phyloP scores from a whole-genome alignment of 177 flowering plant genomes.

The Vitis hybrid region DNA sequence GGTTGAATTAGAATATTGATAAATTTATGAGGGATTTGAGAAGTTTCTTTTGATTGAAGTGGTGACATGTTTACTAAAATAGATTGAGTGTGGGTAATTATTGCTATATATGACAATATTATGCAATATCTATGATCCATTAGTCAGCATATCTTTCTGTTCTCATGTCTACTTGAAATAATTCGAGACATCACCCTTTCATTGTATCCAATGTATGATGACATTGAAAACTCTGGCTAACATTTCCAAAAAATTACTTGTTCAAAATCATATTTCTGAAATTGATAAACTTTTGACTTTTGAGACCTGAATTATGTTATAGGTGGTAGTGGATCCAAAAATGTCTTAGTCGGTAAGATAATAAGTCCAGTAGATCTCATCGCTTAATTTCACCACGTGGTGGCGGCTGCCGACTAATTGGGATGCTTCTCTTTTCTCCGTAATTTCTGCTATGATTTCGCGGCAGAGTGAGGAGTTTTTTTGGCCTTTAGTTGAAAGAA shows the following conservation, averaged over 20 bases:
- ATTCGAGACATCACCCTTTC: neutral
- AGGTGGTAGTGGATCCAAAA: slow-evolving; percentile 13
- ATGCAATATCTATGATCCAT: neutral
- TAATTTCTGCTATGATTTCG: neutral
- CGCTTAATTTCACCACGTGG: too few relatives aligned
- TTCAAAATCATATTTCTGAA: neutral
- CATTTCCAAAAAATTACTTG: neutral
- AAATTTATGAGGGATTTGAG: neutral
- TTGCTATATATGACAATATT: slow-evolving; percentile 2
- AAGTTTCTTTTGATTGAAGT: too few relatives aligned
- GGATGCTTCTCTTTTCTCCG: neutral
- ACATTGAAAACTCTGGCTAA: neutral
- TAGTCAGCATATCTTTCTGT: too few relatives aligned
- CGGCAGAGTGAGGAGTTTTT: neutral
- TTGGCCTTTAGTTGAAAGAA: neutral
- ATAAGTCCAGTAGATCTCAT: neutral
- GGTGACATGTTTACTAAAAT: too few relatives aligned
- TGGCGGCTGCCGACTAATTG: neutral
- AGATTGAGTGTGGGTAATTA: neutral
- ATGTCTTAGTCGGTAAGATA: neutral
- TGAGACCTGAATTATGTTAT: neutral
- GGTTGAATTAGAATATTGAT: neutral
- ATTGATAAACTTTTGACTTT: slow-evolving; percentile 5
- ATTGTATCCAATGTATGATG: neutral
- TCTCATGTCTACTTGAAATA: too few relatives aligned